Base-by-base conservation (phyloP, 352 stramenopile genomes). In the Phytophthora ohioensis region DNA sequence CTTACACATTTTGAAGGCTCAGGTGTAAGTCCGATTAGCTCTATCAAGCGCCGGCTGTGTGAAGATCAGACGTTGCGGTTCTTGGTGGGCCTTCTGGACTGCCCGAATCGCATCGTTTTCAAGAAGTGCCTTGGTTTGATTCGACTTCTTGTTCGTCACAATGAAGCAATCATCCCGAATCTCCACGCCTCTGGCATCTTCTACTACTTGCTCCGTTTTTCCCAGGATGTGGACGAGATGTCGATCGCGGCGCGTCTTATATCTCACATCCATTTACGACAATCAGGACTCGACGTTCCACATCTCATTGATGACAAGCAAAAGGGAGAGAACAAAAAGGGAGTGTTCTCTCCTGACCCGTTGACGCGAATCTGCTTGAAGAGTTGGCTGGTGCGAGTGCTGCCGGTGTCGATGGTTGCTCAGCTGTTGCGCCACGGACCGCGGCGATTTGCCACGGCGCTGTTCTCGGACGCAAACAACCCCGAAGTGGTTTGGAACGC, bases 401-500 rank as follows among this genome's bases (percentile, higher is more conserved):
- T 96, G 27, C 89, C 89, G 5, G 89, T 96, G 5, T 96, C 89
- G 3, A 94, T 96, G 84, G 84, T 96, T 30, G 89, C 89, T 39
- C 89, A 96, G 59, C 45, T 96, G 38, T 75, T 96, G 43, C 89
- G 89, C 34, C 89, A 96, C 55, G 89, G 89, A 2, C 83, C 89
- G 11, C 67, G 80, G 21, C 79, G 87, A 7, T 96, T 96, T 71
- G 87, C 89, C 1, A 83, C 87, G 32, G 85, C 87, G 10, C 70
- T 95, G 7, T 96, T 96, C 60, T 92, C 85, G 0, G 88, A 94
- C 36, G 85, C 89, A 0, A 94, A 92, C 73, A 94, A 95, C 57
- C 89, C 89, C 0, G 89, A 96, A 72, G 88, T 94, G 31, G 86
- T 96, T 17, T 96, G 89, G 89, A 96, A 95, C 48, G 72, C 86